A percentile compares a stretch with the other conserved stretches of the same genome.
phyloP scores from a whole-genome alignment of 2,329 filamentous ascomycete genomes.

The Hypocreales sp. region DNA sequence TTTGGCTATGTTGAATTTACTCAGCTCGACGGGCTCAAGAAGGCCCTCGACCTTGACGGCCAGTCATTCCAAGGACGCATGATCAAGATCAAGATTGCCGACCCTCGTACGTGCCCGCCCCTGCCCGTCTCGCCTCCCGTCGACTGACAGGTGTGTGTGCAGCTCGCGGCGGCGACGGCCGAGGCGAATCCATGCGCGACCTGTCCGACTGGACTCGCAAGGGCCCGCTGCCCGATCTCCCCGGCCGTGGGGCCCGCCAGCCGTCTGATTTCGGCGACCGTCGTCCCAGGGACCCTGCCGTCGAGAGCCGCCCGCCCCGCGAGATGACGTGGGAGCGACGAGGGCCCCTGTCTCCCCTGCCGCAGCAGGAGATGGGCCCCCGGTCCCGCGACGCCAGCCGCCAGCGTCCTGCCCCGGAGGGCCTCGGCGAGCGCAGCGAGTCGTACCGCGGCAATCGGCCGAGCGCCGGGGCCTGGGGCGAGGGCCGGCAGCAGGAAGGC shows the following conservation, averaged over 20 bases:
- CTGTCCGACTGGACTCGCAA: constrained; percentile 86
- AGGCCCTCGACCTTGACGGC: constrained; percentile 73
- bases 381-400: constrained; percentile 40
- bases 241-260: constrained; percentile 32
- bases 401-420: constrained; percentile 27
- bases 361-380: constrained; percentile 31
- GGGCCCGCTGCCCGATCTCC: constrained; percentile 68
- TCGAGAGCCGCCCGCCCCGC: constrained; percentile 47
- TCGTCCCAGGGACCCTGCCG: constrained; percentile 46
- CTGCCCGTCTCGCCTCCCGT: background rate
- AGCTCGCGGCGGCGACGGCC: constrained; percentile 68
- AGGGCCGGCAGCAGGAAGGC: constrained; percentile 57
- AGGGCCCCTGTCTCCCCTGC: constrained; percentile 68
- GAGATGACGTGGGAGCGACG: constrained; percentile 88
- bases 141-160: constrained; percentile 18
- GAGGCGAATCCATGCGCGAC: constrained; percentile 54
- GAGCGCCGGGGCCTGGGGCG: constrained; percentile 66
- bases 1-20: constrained; percentile 96
- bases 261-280: constrained; percentile 41
- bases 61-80: constrained; percentile 73
- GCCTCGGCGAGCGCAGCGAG: constrained; percentile 42
- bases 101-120: constrained; percentile 61
- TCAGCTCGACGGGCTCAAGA: constrained; percentile 76
- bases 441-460: constrained; percentile 45
- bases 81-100: constrained; percentile 88